Evolutionary conservation across 257 asterid genomes (phyloP), one percentile per base, ranked within the genome.

Genomic region (Solanum etuberosum): DNA sequence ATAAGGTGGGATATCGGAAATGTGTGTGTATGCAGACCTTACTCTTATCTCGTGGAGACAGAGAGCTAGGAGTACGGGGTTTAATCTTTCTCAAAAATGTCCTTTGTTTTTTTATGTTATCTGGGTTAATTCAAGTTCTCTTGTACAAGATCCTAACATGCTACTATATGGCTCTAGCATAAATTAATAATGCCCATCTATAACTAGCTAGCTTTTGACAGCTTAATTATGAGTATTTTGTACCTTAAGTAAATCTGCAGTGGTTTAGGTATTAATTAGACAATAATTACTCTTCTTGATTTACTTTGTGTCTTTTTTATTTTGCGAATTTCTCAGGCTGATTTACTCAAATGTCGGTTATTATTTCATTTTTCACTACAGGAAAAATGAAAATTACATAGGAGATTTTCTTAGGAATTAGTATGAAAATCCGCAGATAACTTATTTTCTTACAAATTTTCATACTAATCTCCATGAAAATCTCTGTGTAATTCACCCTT

Each of bases 131-230:
- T 83, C 37, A 15, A 59, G 80, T 21, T 31, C 86, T 43, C 83
- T 43, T 61, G 88, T 81, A 81, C 85, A 48, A 81, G 18, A 48
- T 81, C 70, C 85, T 81, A 72, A 81, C 57, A 40, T 86, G 72
- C 46, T 25, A 14, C 67, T 68, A 59, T 59, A 59, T 82, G 90
- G 86, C 91, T 86, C 87, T 77, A 86, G 88, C 73, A 72, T 78
- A 61, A 81, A 48, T 20, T 81, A 81, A 48, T 48, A 48, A 81
- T 13, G 43, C 12, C 31, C 67, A 31, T 31, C 70, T 46, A 48
- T 51, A 81, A 20, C 70, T 32, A 48, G 85, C 43, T 73, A 73
- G 82, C 82, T 48, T 48, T 81, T 81, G 43, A 81, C 43, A 73
- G 18, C 10, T 81, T 54, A 54, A 54, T 43, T 81, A 29, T 81